Evolutionary conservation across 768 basidiomycete species (phyloP), one percentile per base, ranked within the genome.

Genomic region (Dioszegia hungarica): DNA sequence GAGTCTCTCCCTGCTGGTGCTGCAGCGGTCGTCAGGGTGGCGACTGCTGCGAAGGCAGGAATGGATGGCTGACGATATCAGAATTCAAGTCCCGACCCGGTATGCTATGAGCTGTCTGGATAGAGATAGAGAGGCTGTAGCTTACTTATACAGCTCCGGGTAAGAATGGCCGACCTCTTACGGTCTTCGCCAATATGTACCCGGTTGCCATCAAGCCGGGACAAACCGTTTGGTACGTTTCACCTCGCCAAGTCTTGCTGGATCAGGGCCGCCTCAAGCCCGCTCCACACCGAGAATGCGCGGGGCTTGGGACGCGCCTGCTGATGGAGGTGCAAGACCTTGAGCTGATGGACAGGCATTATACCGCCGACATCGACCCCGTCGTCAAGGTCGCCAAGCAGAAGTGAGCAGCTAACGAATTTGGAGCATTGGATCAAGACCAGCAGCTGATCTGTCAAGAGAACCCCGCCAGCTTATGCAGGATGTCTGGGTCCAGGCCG

Each of bases 331-430:
- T n/a, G n/a, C n/a, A n/a, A n/a, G n/a, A n/a, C n/a, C n/a, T n/a
- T n/a, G n/a, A n/a, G n/a, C n/a, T n/a, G n/a, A n/a, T 25, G 66
- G 8, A n/a, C 19, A 72, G 70, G 58, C 74, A 75, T 52, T 75
- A 75, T 45, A 68, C 73, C 40, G 66, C 72, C 27, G 71, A 75
- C 19, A 72, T 75, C 41, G 54, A 69, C 24, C 74, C 74, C 3
- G 63, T 68, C 34, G 62, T 64, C 43, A 62, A 62, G 56, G 60
- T 58, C 5, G 54, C 53, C 22, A 61, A 63, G 45, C 63, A 68
- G 33, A 69, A 68, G 61, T 45, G 27, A 24, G 54, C 19, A 8
- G 44, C 22, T 10, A 25, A n/a, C 20, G 24, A 27, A 29, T 17
- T 10, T 20, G 3, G 2, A 25, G 4, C 2, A n/a, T 27, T n/a